These are phyloP conservation scores for Casuarina glauca DNA, from an alignment of 306 rosid genomes.

Conservation along the genomic window DNA sequence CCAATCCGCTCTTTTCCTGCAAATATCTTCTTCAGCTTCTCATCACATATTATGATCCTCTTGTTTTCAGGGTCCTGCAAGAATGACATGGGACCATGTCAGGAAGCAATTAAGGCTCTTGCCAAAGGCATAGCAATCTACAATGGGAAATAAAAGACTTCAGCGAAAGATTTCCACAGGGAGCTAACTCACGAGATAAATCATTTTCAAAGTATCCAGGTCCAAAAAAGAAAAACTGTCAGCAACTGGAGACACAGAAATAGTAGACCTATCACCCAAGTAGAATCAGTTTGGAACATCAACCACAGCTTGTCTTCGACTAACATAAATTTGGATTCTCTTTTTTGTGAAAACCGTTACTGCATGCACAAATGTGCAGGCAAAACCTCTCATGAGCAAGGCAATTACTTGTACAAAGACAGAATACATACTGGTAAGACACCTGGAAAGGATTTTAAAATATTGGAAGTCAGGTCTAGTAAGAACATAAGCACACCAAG, in stretches of 20 bases:
- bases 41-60: conserved; percentile 71
- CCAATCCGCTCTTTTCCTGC: conserved; percentile 71
- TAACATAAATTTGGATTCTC: neutral
- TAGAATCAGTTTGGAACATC: conserved; percentile 7
- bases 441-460: neutral
- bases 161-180: neutral
- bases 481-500: neutral
- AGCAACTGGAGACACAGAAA: neutral
- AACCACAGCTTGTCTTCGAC: neutral
- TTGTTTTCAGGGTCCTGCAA: conserved; percentile 77
- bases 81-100: conserved; percentile 20
- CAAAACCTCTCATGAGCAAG: neutral
- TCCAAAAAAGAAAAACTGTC: neutral
- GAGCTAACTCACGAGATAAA: neutral
- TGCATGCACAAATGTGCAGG: neutral
- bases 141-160: neutral
- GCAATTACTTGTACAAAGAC: neutral
- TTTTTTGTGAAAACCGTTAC: neutral
- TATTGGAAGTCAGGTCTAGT: neutral
- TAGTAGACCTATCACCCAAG: neutral
- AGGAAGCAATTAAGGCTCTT: conserved; percentile 19
- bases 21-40: conserved; percentile 89
- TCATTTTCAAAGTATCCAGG: neutral
- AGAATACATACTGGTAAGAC: neutral
- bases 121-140: neutral